These are phyloP conservation scores for Cercospora sp. DNA, from an alignment of 2,329 filamentous ascomycete genomes.

Conservation along the genomic window DNA sequence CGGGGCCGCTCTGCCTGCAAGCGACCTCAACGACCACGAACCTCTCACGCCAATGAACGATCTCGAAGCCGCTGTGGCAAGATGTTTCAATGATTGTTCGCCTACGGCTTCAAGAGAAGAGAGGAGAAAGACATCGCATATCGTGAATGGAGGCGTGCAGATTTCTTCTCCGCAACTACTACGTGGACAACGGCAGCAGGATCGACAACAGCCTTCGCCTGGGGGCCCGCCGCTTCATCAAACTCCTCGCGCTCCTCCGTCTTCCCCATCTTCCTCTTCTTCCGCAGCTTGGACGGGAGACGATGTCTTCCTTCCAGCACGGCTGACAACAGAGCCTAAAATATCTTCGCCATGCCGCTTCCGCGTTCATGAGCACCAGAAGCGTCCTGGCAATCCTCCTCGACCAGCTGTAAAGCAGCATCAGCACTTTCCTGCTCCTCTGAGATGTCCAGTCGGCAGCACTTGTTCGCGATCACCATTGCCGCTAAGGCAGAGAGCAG, in stretches of 20 bases:
- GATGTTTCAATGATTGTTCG: not conserved
- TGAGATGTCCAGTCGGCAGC: not conserved
- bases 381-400: not conserved
- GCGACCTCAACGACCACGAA: not conserved
- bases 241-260: not conserved
- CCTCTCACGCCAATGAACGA: not conserved
- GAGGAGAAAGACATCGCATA: constrained; percentile 16
- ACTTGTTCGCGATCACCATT: constrained; percentile 1
- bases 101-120: constrained; percentile 1
- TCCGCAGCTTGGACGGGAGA: constrained; percentile 31
- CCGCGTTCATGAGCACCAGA: not conserved
- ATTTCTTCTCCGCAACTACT: not conserved
- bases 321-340: not conserved
- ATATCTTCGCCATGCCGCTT: not conserved
- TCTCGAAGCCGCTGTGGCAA: constrained; percentile 14
- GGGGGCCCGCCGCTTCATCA: not conserved
- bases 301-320: constrained; percentile 22
- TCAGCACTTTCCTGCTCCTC: not conserved
- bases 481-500: not conserved
- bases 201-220: not conserved
- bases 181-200: not conserved
- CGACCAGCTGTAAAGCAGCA: not conserved
- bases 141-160: not conserved
- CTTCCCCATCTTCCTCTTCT: constrained; percentile 5
- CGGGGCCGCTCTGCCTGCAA: not conserved